These are phyloP conservation scores for Cymbidium sinense DNA, from an alignment of 106 monocot genomes.

Conservation along the genomic window DNA sequence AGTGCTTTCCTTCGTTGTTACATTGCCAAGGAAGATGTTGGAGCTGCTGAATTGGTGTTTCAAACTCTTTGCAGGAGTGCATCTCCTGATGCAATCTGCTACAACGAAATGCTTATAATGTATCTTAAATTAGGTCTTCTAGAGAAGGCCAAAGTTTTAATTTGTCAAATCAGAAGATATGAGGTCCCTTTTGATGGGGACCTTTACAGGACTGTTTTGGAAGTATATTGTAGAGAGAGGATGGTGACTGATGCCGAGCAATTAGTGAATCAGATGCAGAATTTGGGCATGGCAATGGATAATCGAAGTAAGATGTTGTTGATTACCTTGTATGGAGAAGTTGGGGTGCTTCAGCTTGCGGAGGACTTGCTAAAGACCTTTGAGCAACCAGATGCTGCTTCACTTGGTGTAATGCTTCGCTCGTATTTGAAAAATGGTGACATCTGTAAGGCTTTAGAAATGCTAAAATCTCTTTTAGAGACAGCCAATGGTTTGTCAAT, in stretches of 20 bases:
- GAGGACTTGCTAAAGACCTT: slow-evolving; percentile 51
- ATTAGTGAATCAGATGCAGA: slow-evolving; percentile 62
- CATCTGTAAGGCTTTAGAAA: slow-evolving; percentile 30
- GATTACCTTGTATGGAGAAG: slow-evolving; percentile 63
- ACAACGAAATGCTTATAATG: slow-evolving; percentile 64
- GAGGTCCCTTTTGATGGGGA: slow-evolving; percentile 52
- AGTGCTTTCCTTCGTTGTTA: slow-evolving; percentile 69
- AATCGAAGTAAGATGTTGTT: slow-evolving; percentile 47
- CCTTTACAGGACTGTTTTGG: slow-evolving; percentile 54
- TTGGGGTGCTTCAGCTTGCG: slow-evolving; percentile 55
- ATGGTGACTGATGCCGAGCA: slow-evolving; percentile 57
- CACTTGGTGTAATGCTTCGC: slow-evolving; percentile 55
- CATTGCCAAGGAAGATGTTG: slow-evolving; percentile 58
- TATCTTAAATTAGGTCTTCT: slow-evolving; percentile 59
- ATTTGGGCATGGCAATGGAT: slow-evolving; percentile 37
- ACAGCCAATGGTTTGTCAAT: slow-evolving; percentile 40
- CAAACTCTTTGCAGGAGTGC: slow-evolving; percentile 29
- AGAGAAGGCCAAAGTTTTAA: slow-evolving; percentile 72
- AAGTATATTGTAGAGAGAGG: slow-evolving; percentile 62
- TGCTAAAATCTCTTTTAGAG: slow-evolving; percentile 46
- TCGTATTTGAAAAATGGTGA: slow-evolving; percentile 50
- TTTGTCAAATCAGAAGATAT: slow-evolving; percentile 48
- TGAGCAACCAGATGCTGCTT: slow-evolving; percentile 44
- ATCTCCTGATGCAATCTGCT: slow-evolving; percentile 50
- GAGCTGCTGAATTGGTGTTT: slow-evolving; percentile 66